Evolutionary conservation across 495 filamentous ascomycete species (phyloP).

Genomic region (Chaetomidium leptoderma): DNA sequence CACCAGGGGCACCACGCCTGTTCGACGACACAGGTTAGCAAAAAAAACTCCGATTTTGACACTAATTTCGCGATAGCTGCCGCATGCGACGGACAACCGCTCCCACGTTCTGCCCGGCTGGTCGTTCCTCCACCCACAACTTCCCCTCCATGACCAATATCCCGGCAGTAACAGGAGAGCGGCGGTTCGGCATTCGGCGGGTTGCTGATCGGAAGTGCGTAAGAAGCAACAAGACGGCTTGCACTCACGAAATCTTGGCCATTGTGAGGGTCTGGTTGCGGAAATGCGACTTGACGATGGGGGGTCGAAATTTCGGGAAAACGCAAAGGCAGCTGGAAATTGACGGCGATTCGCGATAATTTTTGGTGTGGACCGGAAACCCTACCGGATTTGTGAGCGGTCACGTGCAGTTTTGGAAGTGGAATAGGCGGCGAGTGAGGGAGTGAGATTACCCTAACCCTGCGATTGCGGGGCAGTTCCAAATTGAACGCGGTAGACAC

Average conservation of each 20-base stretch:
- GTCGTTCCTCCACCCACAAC: neutral
- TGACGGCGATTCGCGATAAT: constrained; percentile 32
- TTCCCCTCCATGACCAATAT: constrained; percentile 11
- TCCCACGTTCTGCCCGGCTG: neutral
- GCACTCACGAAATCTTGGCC: constrained; percentile 50
- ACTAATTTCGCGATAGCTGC: neutral
- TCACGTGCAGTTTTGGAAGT: constrained; percentile 23
- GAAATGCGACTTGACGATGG: constrained; percentile 34
- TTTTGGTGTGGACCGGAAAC: constrained; percentile 41
- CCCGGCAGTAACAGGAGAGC: neutral
- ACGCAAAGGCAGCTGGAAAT: constrained; percentile 29
- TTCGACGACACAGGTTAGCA: constrained; percentile 27
- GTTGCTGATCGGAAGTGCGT: constrained; percentile 5
- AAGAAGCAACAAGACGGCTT: constrained; percentile 5
- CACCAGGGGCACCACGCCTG: constrained; percentile 89
- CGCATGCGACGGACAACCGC: neutral
- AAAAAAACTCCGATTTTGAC: neutral
- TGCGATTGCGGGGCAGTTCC: neutral
- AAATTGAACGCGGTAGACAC: too few relatives aligned
- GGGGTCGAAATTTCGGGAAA: constrained; percentile 37
- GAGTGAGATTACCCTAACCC: constrained; percentile 7
- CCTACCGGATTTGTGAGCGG: constrained; percentile 30
- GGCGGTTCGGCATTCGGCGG: constrained; percentile 7
- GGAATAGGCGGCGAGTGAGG: neutral
- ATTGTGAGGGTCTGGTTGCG: constrained; percentile 42